These are phyloP conservation scores for Sistotremastrum niveocremeum DNA, from an alignment of 768 basidiomycete species.

Conservation along the genomic window DNA sequence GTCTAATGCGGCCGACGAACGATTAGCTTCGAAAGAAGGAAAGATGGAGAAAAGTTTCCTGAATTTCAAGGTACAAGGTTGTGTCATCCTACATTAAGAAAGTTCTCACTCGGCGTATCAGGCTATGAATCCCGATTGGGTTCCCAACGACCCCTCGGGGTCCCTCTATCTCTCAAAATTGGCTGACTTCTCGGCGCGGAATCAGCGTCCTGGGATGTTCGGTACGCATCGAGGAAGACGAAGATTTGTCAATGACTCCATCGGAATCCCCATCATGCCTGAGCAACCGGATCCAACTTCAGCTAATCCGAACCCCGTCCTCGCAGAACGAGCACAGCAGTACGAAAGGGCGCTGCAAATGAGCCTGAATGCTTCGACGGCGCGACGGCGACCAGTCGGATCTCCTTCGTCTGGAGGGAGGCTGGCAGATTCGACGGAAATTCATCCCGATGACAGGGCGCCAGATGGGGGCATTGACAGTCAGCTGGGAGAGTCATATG, in stretches of 20 bases:
- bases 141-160: slow-evolving; percentile 77
- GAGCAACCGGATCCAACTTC: slow-evolving; percentile 1
- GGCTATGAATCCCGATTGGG: slow-evolving; percentile 95
- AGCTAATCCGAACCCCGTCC: slow-evolving; percentile 1
- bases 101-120: slow-evolving; percentile 12
- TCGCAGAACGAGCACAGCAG: slow-evolving; percentile 47
- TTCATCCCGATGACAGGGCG: slow-evolving; percentile 27
- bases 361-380: slow-evolving; percentile 34
- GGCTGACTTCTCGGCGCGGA: slow-evolving; percentile 39
- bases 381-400: slow-evolving; percentile 11
- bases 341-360: slow-evolving; percentile 65
- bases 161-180: slow-evolving; percentile 84
- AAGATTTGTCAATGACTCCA: background rate
- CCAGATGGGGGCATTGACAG: slow-evolving; percentile 46
- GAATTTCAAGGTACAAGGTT: slow-evolving; percentile 60
- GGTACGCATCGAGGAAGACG: too few relatives aligned
- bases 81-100: background rate
- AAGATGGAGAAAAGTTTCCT: slow-evolving; percentile 99
- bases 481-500: slow-evolving; percentile 60
- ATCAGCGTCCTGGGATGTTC: too few relatives aligned
- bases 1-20: slow-evolving; percentile 47
- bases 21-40: slow-evolving; percentile 76
- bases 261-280: background rate
- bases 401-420: slow-evolving; percentile 14
- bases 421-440: slow-evolving; percentile 20